Conservation (phyloP, 352 stramenopile genomes). For the Aphanomyces stellatus region DNA sequence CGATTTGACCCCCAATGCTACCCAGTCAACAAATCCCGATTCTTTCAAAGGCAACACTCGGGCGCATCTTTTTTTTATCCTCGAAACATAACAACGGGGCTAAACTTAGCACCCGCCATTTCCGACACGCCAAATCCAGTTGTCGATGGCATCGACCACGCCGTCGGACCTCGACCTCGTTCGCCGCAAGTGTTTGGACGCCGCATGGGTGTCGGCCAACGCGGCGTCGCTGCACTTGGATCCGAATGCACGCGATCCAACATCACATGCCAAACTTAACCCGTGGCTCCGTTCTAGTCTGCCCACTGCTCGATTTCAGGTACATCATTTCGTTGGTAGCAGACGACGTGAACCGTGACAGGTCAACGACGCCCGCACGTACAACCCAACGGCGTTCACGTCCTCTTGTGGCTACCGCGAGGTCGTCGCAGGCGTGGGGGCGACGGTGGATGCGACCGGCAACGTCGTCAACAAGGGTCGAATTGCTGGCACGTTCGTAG, state of each 20-base stretch:
- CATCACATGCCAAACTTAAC: background rate
- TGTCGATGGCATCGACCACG: too few relatives aligned
- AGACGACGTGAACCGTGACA: too few relatives aligned
- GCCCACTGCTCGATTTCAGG: background rate
- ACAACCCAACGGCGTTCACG: background rate
- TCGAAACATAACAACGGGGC: too few relatives aligned
- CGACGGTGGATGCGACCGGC: background rate
- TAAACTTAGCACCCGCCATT: too few relatives aligned
- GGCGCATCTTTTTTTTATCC: too few relatives aligned
- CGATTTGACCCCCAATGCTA: too few relatives aligned
- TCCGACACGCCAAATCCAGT: too few relatives aligned
- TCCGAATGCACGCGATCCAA: background rate
- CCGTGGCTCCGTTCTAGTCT: background rate
- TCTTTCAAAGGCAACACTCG: too few relatives aligned
- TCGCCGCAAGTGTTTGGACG: background rate
- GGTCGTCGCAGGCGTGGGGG: background rate
- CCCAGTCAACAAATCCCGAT: too few relatives aligned
- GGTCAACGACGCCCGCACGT: background rate
- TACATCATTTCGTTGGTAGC: background rate
- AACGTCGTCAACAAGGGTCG: background rate
- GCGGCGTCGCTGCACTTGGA: background rate
- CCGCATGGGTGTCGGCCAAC: background rate
- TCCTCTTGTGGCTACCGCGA: background rate
- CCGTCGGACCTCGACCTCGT: background rate
- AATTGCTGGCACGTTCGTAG: background rate